phyloP scores from a whole-genome alignment of 2,329 filamentous ascomycete genomes.

The Diaporthe destruens region DNA sequence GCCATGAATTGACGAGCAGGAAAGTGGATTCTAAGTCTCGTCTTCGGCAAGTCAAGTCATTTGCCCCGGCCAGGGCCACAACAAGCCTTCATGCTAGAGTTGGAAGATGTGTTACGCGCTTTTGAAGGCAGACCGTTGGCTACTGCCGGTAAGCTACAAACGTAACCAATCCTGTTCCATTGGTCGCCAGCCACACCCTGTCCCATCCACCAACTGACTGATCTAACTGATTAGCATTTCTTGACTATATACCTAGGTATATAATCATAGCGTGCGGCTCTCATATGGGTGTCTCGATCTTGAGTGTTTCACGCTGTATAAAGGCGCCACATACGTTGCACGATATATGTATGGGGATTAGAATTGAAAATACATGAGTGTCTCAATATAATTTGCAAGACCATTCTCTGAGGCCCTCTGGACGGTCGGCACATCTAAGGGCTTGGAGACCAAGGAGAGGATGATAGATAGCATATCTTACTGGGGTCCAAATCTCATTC shows the following conservation, averaged over 20 bases:
- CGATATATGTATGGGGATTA: no score
- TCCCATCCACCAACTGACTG: conserved; percentile 7
- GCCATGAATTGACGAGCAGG: no score
- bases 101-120: background rate
- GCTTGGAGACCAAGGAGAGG: no score
- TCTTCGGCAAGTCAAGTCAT: background rate
- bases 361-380: background rate
- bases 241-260: background rate
- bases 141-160: background rate
- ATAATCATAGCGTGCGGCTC: no score
- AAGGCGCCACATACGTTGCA: no score
- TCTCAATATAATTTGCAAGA: background rate
- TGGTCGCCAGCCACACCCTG: background rate
- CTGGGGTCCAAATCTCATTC: background rate
- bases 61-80: background rate
- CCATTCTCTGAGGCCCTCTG: background rate
- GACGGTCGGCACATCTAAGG: background rate
- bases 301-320: no score
- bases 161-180: background rate
- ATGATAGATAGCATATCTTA: no score
- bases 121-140: background rate
- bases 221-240: background rate
- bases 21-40: background rate
- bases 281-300: no score
- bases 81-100: background rate